phyloP scores from a whole-genome alignment of 169 alveolate species.

The Theileria annulata region DNA sequence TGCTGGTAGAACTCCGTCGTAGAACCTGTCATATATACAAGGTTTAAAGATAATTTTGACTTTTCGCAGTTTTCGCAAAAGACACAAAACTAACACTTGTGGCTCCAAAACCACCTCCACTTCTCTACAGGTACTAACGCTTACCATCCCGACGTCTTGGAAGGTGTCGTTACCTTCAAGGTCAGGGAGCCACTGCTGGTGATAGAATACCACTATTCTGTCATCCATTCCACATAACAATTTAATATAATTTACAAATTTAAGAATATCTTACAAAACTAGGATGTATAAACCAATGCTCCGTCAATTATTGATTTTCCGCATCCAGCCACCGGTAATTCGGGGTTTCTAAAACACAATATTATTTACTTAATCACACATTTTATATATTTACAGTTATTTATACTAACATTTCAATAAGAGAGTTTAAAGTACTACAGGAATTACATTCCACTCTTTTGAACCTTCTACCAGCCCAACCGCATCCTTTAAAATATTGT shows the following conservation, averaged over 20 bases:
- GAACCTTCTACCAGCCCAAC: conserved; percentile 66
- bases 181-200: conserved; percentile 59
- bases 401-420: conserved; percentile 29
- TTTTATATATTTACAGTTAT: too few relatives aligned
- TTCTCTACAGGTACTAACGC: background rate
- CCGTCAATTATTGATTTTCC: conserved; percentile 58
- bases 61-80: conserved; percentile 26
- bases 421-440: conserved; percentile 25
- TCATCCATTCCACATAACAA: background rate
- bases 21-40: conserved; percentile 27
- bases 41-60: conserved; percentile 20
- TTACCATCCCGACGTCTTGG: background rate
- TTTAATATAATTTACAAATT: background rate
- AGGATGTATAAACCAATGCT: conserved; percentile 42
- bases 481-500: conserved; percentile 47
- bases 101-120: conserved; percentile 53
- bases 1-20: conserved; percentile 56
- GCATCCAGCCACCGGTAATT: conserved; percentile 60
- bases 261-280: background rate
- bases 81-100: conserved; percentile 38
- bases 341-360: conserved; percentile 45
- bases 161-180: background rate
- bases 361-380: too few relatives aligned
- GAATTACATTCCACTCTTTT: conserved; percentile 57
- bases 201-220: conserved; percentile 42